These are phyloP conservation scores for Borovskyia barvae DNA, from an alignment of 208 protist genomes.

Conservation along the genomic window DNA sequence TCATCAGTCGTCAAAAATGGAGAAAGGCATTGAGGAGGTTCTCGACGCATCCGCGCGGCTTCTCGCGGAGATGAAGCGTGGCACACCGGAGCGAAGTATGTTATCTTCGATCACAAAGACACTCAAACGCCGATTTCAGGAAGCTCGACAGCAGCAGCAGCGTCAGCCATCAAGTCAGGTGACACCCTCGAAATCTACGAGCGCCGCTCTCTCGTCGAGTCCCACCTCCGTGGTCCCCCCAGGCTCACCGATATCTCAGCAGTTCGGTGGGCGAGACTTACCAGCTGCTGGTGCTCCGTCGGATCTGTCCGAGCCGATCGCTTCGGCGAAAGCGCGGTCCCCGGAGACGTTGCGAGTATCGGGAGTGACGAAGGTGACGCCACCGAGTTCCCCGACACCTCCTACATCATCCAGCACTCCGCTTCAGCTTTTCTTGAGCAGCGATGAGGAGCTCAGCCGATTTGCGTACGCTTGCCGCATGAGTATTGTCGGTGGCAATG, in stretches of 20 bases:
- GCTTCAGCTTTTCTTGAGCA: constrained; percentile 24
- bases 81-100: constrained; percentile 35
- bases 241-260: not conserved
- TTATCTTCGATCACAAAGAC: constrained; percentile 26
- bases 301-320: too few species aligned
- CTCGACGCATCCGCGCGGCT: constrained; percentile 32
- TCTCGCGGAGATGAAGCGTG: constrained; percentile 48
- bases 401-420: not conserved
- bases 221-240: not conserved
- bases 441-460: constrained; percentile 36
- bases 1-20: too few species aligned
- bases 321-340: too few species aligned
- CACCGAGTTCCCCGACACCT: too few species aligned
- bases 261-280: not conserved
- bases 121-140: constrained; percentile 26
- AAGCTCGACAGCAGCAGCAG: constrained; percentile 6
- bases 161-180: not conserved
- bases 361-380: too few species aligned
- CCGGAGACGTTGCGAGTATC: too few species aligned
- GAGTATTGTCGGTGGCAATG: constrained; percentile 39
- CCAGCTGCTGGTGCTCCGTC: too few species aligned
- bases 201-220: not conserved
- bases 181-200: not conserved
- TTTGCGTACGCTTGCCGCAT: constrained; percentile 50
- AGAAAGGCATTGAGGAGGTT: constrained; percentile 38